Base-by-base conservation (phyloP, 495 filamentous ascomycete genomes). In the Saxispiralis lemnorum region DNA sequence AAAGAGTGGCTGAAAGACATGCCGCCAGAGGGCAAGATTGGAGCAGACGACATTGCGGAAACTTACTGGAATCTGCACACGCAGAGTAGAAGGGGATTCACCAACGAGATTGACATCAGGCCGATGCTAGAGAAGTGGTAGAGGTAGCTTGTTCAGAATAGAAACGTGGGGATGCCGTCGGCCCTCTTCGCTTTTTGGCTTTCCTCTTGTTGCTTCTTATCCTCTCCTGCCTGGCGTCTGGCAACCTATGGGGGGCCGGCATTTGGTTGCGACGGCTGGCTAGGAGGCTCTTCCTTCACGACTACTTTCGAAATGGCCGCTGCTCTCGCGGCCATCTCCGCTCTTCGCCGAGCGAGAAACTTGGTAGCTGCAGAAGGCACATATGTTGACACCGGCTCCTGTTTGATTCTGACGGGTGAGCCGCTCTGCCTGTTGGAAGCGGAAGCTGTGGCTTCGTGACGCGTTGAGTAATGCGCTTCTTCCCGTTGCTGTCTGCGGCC, bases 31-130 rank as follows among this genome's bases (percentile, higher is more conserved):
- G 75, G 74, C 0, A 92, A 87, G 62, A 67, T 93, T 38, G 76
- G 64, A 51, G 66, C 82, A n/a, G 75, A 82, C 53, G 81, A 88
- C 79, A 93, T 93, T 67, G 86, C 87, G 42, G 84, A 93, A 44
- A 65, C 70, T 35, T 93, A 95, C 55, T 93, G 84, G 85, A 64
- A 80, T 60, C 56, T 93, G 45, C 87, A 95, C 59, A 83, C 79
- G 2, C 86, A 95, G 63, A 81, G 79, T 15, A 68, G 73, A 41
- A 81, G 78, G 14, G 71, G 71, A 2, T 92, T 85, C 55, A 87
- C 83, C 1, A 81, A 79, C 54, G 83, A 93, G 65, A 54, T 93
- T 48, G 86, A 93, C 65, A 58, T 89, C 41, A 64, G 83, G 47
- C 83, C 81, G 2, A 80, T 71, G 58, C 66, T 81, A 31, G 83